Evolutionary conservation across 257 asterid genomes (phyloP).

Genomic region (Solanum chiquidenum): DNA sequence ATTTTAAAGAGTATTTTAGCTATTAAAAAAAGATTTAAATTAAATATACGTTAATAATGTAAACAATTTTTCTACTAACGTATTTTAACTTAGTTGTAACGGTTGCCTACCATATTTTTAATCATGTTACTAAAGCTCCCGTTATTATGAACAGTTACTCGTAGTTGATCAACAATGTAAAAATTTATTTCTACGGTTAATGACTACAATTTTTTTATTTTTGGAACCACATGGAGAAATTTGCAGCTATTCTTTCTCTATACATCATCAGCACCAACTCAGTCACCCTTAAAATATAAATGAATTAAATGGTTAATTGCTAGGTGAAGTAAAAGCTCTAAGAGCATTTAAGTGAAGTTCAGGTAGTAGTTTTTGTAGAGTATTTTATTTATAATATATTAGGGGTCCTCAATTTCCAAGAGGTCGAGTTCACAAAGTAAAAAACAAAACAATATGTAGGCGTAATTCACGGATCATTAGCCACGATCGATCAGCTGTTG

Average conservation of each 20-base stretch:
- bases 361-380: background rate
- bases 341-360: background rate
- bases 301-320: background rate
- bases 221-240: background rate
- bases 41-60: background rate
- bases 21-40: background rate
- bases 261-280: background rate
- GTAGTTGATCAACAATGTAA: background rate
- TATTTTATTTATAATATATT: background rate
- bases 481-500: background rate
- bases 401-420: conserved; percentile 32
- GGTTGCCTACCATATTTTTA: background rate
- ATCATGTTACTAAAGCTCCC: background rate
- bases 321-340: background rate
- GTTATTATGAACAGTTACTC: background rate
- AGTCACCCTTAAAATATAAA: background rate
- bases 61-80: background rate
- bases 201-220: background rate
- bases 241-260: background rate
- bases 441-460: conserved; percentile 16
- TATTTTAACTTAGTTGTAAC: background rate
- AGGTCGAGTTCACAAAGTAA: background rate
- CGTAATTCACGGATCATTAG: conserved; percentile 56
- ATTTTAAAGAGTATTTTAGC: background rate
- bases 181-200: background rate